Evolutionary conservation across 371 early-diverging fungal species (phyloP), one percentile per base, ranked within the genome.

Genomic region (Mucor saturninus): DNA sequence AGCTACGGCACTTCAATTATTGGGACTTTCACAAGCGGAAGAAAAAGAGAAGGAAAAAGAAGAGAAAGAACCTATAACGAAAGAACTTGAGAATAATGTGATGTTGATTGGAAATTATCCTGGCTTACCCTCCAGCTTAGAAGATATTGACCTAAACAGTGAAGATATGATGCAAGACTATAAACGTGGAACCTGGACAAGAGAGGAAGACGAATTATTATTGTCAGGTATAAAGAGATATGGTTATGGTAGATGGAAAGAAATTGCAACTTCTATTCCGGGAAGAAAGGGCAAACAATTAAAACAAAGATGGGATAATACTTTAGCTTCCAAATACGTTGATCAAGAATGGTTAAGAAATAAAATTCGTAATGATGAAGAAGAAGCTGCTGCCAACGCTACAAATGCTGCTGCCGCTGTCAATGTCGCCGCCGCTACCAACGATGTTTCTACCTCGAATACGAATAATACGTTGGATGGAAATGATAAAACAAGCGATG

Each of bases 181-280:
- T 51, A 80, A 77, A 50, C 68, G 74, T 42, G 76, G 76, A n/a
- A 55, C 63, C 28, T 79, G 79, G 79, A 80, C 80, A 21, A 49
- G 61, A 15, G 77, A 80, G 65, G 80, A 80, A 60, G 80, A 80
- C 51, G 80, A 80, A 4, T 52, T 76, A 29, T 61, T 80, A 31
- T 56, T 80, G 28, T 55, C 57, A 11, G 80, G 80, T 29, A 80
- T 80, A 46, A 77, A 75, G 35, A 69, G 68, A n/a, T 72, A 65
- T 51, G 80, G 80, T 5, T 80, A 80, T 11, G 80, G 80, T 2
- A 59, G 73, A 40, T 80, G 80, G 80, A 76, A 80, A 60, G 80
- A 80, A 26, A 80, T 80, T 31, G 77, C 77, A 0, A 60, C 38
- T 4, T 64, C 67, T 4, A 76, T 80, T 51, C 75, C 77, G 9